Conservation (phyloP, 2,329 filamentous ascomycete species). For the Talaromyces sp. region DNA sequence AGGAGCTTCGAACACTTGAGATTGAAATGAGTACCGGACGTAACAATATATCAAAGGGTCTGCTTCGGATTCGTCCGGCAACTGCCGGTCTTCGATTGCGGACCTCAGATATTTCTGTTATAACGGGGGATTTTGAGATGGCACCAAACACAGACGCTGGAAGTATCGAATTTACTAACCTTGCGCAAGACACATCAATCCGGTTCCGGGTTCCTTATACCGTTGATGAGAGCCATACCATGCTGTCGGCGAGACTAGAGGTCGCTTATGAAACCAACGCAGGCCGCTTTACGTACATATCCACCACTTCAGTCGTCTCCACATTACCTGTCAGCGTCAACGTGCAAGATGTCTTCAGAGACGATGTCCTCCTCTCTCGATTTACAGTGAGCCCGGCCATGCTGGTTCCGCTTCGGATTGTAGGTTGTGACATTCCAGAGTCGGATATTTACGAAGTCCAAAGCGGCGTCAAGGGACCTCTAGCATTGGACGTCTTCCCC, state of each 20-base stretch:
- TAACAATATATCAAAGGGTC: conserved; percentile 57
- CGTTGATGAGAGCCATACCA: conserved; percentile 69
- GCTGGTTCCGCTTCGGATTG: conserved; percentile 68
- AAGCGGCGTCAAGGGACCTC: conserved; percentile 45
- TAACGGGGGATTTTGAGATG: conserved; percentile 42
- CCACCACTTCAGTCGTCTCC: conserved; percentile 62
- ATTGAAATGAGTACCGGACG: conserved; percentile 69
- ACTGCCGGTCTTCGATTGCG: conserved; percentile 58
- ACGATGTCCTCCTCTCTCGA: conserved; percentile 73
- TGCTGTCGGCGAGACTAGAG: conserved; percentile 72
- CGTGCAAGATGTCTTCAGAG: conserved; percentile 93
- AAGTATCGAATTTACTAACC: conserved; percentile 41
- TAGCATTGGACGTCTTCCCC: conserved; percentile 63
- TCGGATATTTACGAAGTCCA: conserved; percentile 62
- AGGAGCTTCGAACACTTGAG: conserved; percentile 73
- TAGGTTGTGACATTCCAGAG: conserved; percentile 65
- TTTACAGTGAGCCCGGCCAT: conserved; percentile 86
- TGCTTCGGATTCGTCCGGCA: conserved; percentile 54
- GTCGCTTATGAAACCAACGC: conserved; percentile 66
- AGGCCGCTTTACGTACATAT: conserved; percentile 62
- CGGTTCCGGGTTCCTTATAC: conserved; percentile 71
- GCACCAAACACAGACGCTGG: conserved; percentile 44
- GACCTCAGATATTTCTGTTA: conserved; percentile 48
- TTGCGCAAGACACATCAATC: conserved; percentile 31
- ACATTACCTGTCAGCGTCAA: conserved; percentile 86